Percentiles rank a stretch among this genome's conserved stretches.
Conservation (phyloP, 1,284 basidiomycete species). For the Cryptococcus sp. region DNA sequence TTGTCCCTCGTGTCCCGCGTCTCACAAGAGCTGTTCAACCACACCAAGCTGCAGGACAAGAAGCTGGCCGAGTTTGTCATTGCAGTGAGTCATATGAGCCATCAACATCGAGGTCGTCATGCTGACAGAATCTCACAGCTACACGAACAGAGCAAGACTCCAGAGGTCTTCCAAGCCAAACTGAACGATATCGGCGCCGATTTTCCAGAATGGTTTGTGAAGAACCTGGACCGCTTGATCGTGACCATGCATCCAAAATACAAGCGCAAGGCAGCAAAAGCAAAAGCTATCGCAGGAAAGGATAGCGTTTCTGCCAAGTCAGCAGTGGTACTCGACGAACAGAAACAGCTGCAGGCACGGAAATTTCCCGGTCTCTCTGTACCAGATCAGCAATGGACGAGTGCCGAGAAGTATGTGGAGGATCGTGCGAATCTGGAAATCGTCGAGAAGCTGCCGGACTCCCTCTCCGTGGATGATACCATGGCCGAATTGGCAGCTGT, state of each 20-base stretch:
- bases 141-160: conserved; percentile 73
- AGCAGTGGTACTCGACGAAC: conserved; percentile 52
- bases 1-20: conserved; percentile 86
- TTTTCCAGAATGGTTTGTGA: conserved; percentile 85
- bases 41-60: conserved; percentile 77
- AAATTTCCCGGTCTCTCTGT: conserved; percentile 91
- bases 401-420: conserved; percentile 57
- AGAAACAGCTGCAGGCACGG: conserved; percentile 74
- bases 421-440: conserved; percentile 52
- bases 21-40: conserved; percentile 85
- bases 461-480: conserved; percentile 69
- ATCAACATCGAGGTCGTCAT: background rate
- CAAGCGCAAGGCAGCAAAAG: conserved; percentile 69
- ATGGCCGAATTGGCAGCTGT: conserved; percentile 73
- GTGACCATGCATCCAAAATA: conserved; percentile 94
- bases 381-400: conserved; percentile 67
- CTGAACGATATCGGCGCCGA: conserved; percentile 78
- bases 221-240: conserved; percentile 92
- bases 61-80: conserved; percentile 95
- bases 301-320: conserved; percentile 42
- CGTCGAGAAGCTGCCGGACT: conserved; percentile 56
- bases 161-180: conserved; percentile 71
- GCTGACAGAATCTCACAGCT: conserved; percentile 52
- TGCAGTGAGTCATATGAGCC: conserved; percentile 47
- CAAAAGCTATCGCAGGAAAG: conserved; percentile 39